A percentile compares a stretch with the other conserved stretches of the same genome.
Conservation (phyloP, 2,329 filamentous ascomycete species). For the Aspergillaceae sp. region DNA sequence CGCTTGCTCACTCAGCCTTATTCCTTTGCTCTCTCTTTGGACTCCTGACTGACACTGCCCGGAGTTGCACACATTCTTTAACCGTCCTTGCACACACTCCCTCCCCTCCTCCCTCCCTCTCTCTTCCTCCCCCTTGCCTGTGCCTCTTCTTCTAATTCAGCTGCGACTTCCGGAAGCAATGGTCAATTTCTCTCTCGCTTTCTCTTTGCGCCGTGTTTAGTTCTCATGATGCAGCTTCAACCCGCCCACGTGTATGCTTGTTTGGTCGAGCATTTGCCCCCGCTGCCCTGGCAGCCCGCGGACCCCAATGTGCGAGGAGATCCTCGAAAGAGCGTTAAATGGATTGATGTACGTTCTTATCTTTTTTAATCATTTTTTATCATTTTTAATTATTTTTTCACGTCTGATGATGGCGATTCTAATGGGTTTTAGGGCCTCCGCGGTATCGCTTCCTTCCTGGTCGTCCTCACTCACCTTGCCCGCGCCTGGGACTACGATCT, state of each 20-base stretch:
- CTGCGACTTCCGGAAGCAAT: no score
- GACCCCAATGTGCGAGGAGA: slow-evolving; percentile 22
- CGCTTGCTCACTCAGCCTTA: not conserved
- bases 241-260: slow-evolving; percentile 8
- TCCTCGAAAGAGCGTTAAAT: slow-evolving; percentile 42
- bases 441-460: slow-evolving; percentile 46
- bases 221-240: not conserved
- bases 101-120: not conserved
- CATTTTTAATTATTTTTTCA: no score
- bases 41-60: not conserved
- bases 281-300: slow-evolving; percentile 13
- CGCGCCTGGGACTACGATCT: slow-evolving; percentile 46
- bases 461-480: slow-evolving; percentile 46
- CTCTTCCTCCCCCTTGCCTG: no score
- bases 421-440: slow-evolving; percentile 37
- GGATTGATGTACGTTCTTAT: slow-evolving; percentile 47
- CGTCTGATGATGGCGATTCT: not conserved
- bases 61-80: not conserved
- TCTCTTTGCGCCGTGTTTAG: no score
- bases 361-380: not conserved
- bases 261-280: slow-evolving; percentile 11
- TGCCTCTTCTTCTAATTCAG: no score
- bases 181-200: no score
- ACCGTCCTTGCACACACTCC: not conserved
- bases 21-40: not conserved